phyloP scores from a whole-genome alignment of 2,329 filamentous ascomycete genomes.

The Penicillium sp. region DNA sequence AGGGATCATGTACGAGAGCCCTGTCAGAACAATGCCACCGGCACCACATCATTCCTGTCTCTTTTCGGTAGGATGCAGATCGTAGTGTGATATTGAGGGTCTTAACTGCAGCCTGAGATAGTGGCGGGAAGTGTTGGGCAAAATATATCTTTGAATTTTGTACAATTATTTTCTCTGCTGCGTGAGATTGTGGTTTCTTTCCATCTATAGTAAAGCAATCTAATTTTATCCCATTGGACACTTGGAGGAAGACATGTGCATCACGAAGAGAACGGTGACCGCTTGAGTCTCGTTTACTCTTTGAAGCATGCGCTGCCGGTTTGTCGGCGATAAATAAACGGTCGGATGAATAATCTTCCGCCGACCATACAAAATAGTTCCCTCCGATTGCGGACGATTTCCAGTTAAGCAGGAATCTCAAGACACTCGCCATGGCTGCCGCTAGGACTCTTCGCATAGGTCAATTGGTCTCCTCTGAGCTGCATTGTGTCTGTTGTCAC shows the following conservation, averaged over 20 bases:
- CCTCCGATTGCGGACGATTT: conserved; percentile 37
- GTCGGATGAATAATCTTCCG: conserved; percentile 16
- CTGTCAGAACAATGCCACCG: no score
- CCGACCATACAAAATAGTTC: conserved; percentile 21
- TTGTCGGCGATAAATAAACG: background rate
- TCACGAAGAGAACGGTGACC: background rate
- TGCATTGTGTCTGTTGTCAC: background rate
- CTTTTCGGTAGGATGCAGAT: background rate
- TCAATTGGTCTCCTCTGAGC: conserved; percentile 43
- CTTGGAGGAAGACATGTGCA: no score
- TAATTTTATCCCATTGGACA: no score
- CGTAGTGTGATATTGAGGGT: background rate
- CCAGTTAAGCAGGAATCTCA: conserved; percentile 17
- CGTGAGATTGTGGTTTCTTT: background rate
- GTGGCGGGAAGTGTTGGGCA: background rate
- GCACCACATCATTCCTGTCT: no score
- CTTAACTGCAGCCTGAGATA: background rate
- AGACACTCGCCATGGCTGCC: conserved; percentile 48
- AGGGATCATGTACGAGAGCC: no score
- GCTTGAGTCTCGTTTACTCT: background rate
- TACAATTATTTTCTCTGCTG: background rate
- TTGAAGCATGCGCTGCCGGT: background rate
- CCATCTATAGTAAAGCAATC: background rate
- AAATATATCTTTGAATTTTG: background rate
- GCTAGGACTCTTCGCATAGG: conserved; percentile 71